phyloP scores from a whole-genome alignment of 1,139 yeast species.

The Yamadazyma friedrichii region DNA sequence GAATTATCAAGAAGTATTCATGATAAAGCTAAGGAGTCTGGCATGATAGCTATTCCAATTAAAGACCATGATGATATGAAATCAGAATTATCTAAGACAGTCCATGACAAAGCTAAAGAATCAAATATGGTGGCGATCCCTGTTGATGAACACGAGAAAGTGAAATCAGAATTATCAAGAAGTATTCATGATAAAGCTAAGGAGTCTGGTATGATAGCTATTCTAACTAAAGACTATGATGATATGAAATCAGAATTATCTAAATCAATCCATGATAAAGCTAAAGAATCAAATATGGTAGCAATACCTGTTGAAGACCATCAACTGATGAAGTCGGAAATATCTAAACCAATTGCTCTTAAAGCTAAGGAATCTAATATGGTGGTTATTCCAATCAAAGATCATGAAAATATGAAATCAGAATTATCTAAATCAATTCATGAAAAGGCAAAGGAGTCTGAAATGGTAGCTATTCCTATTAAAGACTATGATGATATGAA shows the following conservation, averaged over 20 bases:
- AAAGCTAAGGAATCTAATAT: constrained; percentile 15
- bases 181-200: constrained; percentile 17
- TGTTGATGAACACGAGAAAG: neutral
- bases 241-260: constrained; percentile 4
- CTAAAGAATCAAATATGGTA: constrained; percentile 10
- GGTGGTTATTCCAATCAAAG: constrained; percentile 17
- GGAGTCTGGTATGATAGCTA: constrained; percentile 17
- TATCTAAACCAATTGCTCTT: constrained; percentile 8
- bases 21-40: constrained; percentile 11
- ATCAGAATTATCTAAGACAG: neutral
- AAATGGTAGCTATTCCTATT: constrained; percentile 19
- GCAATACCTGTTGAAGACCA: constrained; percentile 8
- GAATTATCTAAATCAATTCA: constrained; percentile 16
- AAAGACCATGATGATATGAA: constrained; percentile 5
- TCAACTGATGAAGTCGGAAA: constrained; percentile 9
- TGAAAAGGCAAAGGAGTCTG: constrained; percentile 19
- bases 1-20: constrained; percentile 10
- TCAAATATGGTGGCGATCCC: constrained; percentile 15
- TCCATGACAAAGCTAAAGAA: constrained; percentile 18
- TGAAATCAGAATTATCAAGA: neutral
- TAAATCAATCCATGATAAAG: constrained; percentile 11
- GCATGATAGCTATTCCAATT: constrained; percentile 6
- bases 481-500: constrained; percentile 11
- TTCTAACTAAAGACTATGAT: constrained; percentile 16
- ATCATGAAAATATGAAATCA: constrained; percentile 10